A percentile compares a stretch with the other conserved stretches of the same genome.
Evolutionary conservation across 2,329 filamentous ascomycete species (phyloP).

Genomic region (Pezicula neosporulosa): DNA sequence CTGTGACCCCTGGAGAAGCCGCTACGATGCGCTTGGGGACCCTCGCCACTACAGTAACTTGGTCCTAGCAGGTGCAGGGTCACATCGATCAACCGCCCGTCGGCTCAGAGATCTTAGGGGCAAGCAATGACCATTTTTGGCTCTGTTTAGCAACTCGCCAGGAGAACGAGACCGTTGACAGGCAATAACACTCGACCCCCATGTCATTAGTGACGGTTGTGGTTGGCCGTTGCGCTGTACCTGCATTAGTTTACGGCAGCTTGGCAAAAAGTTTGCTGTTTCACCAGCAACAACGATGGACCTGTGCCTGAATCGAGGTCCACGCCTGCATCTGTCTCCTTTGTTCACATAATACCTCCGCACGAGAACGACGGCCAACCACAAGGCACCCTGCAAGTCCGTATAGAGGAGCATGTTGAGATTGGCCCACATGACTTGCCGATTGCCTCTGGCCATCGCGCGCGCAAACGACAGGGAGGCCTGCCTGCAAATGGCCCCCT

Average conservation of each 20-base stretch:
- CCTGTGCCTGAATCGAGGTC: not conserved
- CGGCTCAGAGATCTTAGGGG: too few relatives aligned
- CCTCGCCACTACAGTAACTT: too few relatives aligned
- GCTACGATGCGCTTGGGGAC: too few relatives aligned
- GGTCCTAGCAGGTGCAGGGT: too few relatives aligned
- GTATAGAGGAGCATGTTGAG: not conserved
- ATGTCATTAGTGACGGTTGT: not conserved
- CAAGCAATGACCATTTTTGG: too few relatives aligned
- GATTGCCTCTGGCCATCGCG: not conserved
- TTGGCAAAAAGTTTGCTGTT: not conserved
- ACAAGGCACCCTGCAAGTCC: too few relatives aligned
- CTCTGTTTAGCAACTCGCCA: too few relatives aligned
- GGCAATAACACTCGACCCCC: not conserved
- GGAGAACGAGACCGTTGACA: not conserved
- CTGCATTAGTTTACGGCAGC: constrained; percentile 6
- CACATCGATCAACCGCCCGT: too few relatives aligned
- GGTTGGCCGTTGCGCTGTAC: constrained; percentile 2
- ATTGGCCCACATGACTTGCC: not conserved
- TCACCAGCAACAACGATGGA: not conserved
- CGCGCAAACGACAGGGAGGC: not conserved
- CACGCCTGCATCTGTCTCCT: too few relatives aligned
- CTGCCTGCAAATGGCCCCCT: not conserved
- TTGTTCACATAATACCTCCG: too few relatives aligned
- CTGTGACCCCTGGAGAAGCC: too few relatives aligned
- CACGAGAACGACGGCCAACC: too few relatives aligned